Percentiles rank a stretch among this genome's conserved stretches.
These are phyloP conservation scores for Arthrobotrys iridis DNA, from an alignment of 2,329 filamentous ascomycete genomes.

Conservation along the genomic window DNA sequence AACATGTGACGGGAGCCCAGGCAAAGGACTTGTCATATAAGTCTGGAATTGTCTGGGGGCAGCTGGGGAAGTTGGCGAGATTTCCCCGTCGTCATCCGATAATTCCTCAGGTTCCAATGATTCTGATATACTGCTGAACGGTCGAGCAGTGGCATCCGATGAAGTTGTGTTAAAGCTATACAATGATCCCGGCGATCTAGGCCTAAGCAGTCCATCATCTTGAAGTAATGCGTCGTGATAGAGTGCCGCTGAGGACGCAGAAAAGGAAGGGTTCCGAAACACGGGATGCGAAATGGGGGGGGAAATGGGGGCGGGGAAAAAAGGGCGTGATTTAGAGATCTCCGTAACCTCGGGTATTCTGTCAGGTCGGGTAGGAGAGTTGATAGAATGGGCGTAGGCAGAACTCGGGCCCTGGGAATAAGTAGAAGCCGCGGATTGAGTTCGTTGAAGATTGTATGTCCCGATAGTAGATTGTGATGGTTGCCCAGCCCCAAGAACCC, in stretches of 20 bases:
- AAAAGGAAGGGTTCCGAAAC: constrained; percentile 54
- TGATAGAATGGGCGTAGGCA: constrained; percentile 36
- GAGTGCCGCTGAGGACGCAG: constrained; percentile 48
- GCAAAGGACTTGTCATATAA: constrained; percentile 50
- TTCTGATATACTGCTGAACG: constrained; percentile 44
- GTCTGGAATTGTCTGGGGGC: constrained; percentile 52
- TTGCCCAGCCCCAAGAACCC: constrained; percentile 44
- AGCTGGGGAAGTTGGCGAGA: constrained; percentile 49
- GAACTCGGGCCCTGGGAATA: constrained; percentile 30
- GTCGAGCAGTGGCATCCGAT: constrained; percentile 36
- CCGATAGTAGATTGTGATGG: constrained; percentile 39
- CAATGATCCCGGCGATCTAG: constrained; percentile 37
- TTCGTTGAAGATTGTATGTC: constrained; percentile 47
- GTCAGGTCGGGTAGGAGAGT: constrained; percentile 42
- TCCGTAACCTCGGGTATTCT: constrained; percentile 54
- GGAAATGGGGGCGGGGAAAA: constrained; percentile 53
- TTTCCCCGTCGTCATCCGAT: constrained; percentile 51
- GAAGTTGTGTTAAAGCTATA: constrained; percentile 46
- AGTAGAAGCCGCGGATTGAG: constrained; percentile 39
- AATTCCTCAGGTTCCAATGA: constrained; percentile 47
- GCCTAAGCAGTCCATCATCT: constrained; percentile 39
- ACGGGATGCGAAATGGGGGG: constrained; percentile 52
- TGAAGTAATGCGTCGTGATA: constrained; percentile 53
- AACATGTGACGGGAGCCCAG: constrained; percentile 49
- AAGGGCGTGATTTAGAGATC: constrained; percentile 46